Conservation (phyloP, 2,329 filamentous ascomycete species). For the Penicillium sp. region DNA sequence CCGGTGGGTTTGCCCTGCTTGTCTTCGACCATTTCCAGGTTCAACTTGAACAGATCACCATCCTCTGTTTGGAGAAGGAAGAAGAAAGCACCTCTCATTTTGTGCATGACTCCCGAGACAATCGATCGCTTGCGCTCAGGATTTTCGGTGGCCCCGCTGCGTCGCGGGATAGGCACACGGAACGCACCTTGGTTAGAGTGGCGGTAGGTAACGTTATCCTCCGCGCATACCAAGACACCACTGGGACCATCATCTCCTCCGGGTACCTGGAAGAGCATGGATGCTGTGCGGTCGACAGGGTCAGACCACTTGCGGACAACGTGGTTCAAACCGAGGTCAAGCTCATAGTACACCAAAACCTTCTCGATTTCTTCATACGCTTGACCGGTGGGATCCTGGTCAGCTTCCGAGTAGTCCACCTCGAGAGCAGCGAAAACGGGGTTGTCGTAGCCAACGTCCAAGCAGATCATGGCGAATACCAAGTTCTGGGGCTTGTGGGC, state of each 20-base stretch:
- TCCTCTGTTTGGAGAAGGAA: constrained; percentile 95
- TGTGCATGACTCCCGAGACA: constrained; percentile 92
- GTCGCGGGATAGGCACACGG: constrained; percentile 81
- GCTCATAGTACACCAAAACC: constrained; percentile 91
- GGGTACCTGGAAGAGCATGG: constrained; percentile 90
- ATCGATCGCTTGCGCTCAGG: constrained; percentile 85
- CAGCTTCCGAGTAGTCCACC: constrained; percentile 85
- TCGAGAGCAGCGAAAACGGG: constrained; percentile 94
- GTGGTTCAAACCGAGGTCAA: constrained; percentile 94
- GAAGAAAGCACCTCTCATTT: constrained; percentile 94
- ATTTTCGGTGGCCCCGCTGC: constrained; percentile 85
- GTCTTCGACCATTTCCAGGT: constrained; percentile 84
- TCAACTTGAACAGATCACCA: constrained; percentile 97
- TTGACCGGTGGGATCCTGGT: constrained; percentile 84
- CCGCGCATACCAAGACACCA: constrained; percentile 89
- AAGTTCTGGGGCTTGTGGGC: constrained; percentile 90
- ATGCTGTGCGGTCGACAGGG: constrained; percentile 82
- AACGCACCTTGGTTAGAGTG: constrained; percentile 92
- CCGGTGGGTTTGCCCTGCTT: constrained; percentile 71
- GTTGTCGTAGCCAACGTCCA: constrained; percentile 96
- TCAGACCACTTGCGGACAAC: constrained; percentile 97
- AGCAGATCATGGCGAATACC: constrained; percentile 79
- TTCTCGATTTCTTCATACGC: constrained; percentile 82
- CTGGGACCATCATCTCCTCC: constrained; percentile 91
- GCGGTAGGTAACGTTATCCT: constrained; percentile 94